These are phyloP conservation scores for Linnemannia exigua DNA, from an alignment of 192 early-diverging fungal genomes.

Conservation along the genomic window DNA sequence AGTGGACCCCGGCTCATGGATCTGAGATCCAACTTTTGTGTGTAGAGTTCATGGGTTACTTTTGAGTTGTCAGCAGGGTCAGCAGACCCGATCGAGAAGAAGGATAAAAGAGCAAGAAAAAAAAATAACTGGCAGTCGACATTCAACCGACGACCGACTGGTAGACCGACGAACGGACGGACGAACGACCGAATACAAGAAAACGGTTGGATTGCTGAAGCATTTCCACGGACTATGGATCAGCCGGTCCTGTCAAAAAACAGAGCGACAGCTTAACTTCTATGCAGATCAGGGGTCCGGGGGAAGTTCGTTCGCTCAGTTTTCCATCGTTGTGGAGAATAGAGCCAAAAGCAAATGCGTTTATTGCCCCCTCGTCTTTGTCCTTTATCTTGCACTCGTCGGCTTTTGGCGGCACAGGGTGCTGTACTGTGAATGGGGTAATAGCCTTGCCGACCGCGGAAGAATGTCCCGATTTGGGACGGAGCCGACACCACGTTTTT, in stretches of 20 bases:
- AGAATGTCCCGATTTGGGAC: background rate
- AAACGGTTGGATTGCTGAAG: no score
- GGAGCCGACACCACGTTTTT: conserved; percentile 11
- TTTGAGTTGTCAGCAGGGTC: background rate
- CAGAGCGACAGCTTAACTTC: background rate
- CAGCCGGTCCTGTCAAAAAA: conserved; percentile 16
- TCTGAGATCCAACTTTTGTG: conserved; percentile 9
- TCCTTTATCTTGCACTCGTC: background rate
- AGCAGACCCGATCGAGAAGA: conserved; percentile 1
- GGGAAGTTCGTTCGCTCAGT: background rate
- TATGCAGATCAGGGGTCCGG: background rate
- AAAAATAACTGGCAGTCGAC: background rate
- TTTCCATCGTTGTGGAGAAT: conserved; percentile 11
- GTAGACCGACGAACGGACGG: background rate
- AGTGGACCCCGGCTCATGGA: background rate
- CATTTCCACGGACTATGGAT: conserved; percentile 22
- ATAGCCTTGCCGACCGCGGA: conserved; percentile 1
- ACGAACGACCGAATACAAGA: background rate
- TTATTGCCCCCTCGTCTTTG: background rate
- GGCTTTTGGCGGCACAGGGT: background rate
- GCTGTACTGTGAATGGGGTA: background rate
- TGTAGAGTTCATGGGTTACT: background rate
- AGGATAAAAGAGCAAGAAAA: background rate
- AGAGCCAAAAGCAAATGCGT: conserved; percentile 9
- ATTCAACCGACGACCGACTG: background rate